These are phyloP conservation scores for Iberis pinnata DNA, from an alignment of 345 rosid genomes.

Conservation along the genomic window DNA sequence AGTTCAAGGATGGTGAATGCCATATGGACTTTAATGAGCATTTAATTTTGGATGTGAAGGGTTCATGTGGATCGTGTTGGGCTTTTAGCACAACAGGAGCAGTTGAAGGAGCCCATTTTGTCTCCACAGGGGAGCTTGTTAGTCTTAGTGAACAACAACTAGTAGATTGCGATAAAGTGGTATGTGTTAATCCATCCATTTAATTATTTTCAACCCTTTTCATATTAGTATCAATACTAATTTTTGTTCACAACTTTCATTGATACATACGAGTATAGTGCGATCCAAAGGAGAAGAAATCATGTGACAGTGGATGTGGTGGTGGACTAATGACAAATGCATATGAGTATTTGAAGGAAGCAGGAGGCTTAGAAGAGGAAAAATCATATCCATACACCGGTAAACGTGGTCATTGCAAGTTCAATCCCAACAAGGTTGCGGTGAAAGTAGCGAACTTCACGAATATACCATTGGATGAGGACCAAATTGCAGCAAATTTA, in stretches of 20 bases:
- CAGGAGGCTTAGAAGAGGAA: constrained; percentile 78
- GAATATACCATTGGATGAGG: constrained; percentile 54
- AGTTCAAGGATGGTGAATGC: not conserved
- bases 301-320: constrained; percentile 66
- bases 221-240: not conserved
- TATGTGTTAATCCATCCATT: constrained; percentile 10
- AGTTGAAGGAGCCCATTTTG: constrained; percentile 72
- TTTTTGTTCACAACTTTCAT: not conserved
- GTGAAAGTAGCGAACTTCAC: constrained; percentile 59
- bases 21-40: not conserved
- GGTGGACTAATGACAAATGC: constrained; percentile 96
- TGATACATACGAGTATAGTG: constrained; percentile 37
- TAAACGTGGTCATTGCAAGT: constrained; percentile 56
- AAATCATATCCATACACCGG: constrained; percentile 59
- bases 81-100: constrained; percentile 92
- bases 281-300: constrained; percentile 47
- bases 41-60: constrained; percentile 36
- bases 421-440: constrained; percentile 41
- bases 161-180: constrained; percentile 72
- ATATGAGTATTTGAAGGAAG: constrained; percentile 58
- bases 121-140: constrained; percentile 69
- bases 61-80: constrained; percentile 89
- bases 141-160: constrained; percentile 95
- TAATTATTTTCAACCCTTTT: not conserved
- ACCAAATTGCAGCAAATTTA: constrained; percentile 64